Percentiles rank a stretch among this genome's conserved stretches.
phyloP scores from a whole-genome alignment of 2,329 filamentous ascomycete species.

The Arthroderma uncinatum region DNA sequence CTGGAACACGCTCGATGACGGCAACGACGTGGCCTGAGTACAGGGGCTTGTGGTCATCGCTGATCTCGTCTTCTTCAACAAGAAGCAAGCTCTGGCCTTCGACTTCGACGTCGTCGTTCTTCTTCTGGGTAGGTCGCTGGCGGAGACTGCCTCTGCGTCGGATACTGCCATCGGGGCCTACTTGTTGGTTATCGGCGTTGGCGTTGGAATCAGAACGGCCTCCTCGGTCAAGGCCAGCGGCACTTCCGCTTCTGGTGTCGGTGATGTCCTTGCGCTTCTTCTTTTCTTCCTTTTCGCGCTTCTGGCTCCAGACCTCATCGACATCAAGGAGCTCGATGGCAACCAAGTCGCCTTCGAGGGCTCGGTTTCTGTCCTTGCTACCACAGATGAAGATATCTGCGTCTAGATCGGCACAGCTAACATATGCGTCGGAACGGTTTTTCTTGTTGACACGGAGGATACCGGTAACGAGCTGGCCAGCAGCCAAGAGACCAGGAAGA shows the following conservation, averaged over 20 bases:
- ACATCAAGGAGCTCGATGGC: constrained; percentile 94
- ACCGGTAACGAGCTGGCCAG: constrained; percentile 90
- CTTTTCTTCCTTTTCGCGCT: constrained; percentile 98
- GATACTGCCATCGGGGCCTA: constrained; percentile 66
- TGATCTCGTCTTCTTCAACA: constrained; percentile 97
- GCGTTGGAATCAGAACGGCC: constrained; percentile 47
- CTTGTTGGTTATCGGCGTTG: constrained; percentile 51
- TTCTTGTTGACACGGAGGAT: constrained; percentile 99
- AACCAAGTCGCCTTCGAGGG: constrained; percentile 88
- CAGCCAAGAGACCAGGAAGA: constrained; percentile 75
- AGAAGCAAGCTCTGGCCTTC: constrained; percentile 93
- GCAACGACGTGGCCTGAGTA: constrained; percentile 96
- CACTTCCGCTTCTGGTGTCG: constrained; percentile 70
- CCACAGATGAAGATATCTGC: constrained; percentile 99
- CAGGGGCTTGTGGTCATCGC: constrained; percentile 91
- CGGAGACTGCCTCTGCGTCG: constrained; percentile 88
- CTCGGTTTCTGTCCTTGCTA: constrained; percentile 96
- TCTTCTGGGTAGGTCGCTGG: constrained; percentile 96
- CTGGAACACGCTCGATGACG: constrained; percentile 90
- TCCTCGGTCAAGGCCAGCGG: constrained; percentile 55
- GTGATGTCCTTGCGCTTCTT: constrained; percentile 99
- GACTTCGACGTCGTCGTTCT: constrained; percentile 98
- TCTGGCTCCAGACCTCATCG: constrained; percentile 96
- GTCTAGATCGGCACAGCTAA: constrained; percentile 86
- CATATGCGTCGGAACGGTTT: constrained; percentile 96